These are phyloP conservation scores for Pseudocercospora macadamiae DNA, from an alignment of 2,329 filamentous ascomycete species.

Conservation along the genomic window DNA sequence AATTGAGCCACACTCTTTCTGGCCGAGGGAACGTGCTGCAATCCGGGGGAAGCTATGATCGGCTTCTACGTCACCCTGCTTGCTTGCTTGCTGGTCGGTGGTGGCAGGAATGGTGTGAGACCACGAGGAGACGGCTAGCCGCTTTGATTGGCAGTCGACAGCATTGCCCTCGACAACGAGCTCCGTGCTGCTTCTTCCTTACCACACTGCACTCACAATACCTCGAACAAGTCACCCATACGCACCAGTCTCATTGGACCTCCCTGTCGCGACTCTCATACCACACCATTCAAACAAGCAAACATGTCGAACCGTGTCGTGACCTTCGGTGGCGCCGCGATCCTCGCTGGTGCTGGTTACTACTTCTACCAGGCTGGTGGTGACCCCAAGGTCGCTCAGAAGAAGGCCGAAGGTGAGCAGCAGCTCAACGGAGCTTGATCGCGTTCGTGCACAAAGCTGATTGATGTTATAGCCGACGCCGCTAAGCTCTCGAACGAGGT, in stretches of 20 bases:
- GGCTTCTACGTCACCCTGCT: not conserved
- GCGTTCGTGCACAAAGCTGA: not conserved
- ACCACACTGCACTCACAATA: not conserved
- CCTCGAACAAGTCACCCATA: not conserved
- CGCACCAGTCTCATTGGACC: not conserved
- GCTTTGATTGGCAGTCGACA: not conserved
- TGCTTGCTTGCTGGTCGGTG: not conserved
- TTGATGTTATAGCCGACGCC: slow-evolving; percentile 68
- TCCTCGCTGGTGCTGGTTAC: slow-evolving; percentile 73
- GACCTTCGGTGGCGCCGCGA: slow-evolving; percentile 56
- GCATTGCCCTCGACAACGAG: not conserved
- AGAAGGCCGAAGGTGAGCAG: slow-evolving; percentile 77
- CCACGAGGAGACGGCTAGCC: not conserved
- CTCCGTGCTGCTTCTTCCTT: slow-evolving; percentile 1
- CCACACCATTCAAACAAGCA: slow-evolving; percentile 9
- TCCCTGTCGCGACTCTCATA: slow-evolving; percentile 3
- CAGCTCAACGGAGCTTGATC: not conserved
- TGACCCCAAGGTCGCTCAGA: slow-evolving; percentile 77
- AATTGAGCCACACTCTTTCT: not conserved
- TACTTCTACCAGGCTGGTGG: slow-evolving; percentile 91
- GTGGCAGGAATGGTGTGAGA: not conserved
- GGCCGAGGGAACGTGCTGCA: not conserved
- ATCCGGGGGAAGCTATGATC: slow-evolving; percentile 1
- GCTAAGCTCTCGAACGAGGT: slow-evolving; percentile 68
- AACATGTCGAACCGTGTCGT: slow-evolving; percentile 30